Percentiles rank a stretch among this genome's conserved stretches.
Evolutionary conservation across 163 green algal genomes (phyloP).

Genomic region (Chloromonas sp.): DNA sequence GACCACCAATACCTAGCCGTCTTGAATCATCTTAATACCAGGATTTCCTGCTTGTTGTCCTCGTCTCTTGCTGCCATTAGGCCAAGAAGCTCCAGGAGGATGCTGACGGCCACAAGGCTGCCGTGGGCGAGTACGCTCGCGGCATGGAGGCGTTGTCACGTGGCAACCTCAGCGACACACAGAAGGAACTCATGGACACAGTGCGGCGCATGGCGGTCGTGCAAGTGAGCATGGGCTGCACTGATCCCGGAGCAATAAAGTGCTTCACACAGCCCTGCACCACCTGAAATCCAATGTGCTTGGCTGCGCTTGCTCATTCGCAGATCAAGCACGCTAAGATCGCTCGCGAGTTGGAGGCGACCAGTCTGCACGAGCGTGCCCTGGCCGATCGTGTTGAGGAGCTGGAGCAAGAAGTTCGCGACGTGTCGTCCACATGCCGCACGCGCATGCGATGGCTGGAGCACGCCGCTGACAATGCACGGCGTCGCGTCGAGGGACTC

Average conservation of each 20-base stretch:
- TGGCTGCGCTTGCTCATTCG: neutral
- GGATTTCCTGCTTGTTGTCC: no score
- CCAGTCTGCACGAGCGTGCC: conserved; percentile 33
- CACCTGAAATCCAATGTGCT: neutral
- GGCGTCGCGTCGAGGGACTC: conserved; percentile 40
- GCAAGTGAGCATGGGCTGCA: conserved; percentile 25
- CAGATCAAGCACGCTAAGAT: conserved; percentile 58
- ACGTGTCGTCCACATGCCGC: conserved; percentile 37
- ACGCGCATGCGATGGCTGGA: conserved; percentile 52
- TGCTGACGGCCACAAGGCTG: conserved; percentile 33
- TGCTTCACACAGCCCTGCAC: neutral
- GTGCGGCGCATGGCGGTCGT: conserved; percentile 49
- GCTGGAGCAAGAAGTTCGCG: conserved; percentile 42
- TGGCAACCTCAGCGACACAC: conserved; percentile 20
- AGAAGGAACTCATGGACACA: conserved; percentile 46
- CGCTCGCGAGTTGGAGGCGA: conserved; percentile 39
- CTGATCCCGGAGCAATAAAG: neutral
- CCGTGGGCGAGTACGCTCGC: conserved; percentile 23
- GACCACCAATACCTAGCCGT: no score
- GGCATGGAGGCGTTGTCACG: conserved; percentile 34
- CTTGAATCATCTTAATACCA: no score
- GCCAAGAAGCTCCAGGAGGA: conserved; percentile 29
- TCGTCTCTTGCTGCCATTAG: neutral
- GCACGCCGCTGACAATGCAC: conserved; percentile 24
- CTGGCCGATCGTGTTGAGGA: conserved; percentile 35